Base-by-base conservation (phyloP, 2,329 filamentous ascomycete genomes). In the Volutella citrinella region DNA sequence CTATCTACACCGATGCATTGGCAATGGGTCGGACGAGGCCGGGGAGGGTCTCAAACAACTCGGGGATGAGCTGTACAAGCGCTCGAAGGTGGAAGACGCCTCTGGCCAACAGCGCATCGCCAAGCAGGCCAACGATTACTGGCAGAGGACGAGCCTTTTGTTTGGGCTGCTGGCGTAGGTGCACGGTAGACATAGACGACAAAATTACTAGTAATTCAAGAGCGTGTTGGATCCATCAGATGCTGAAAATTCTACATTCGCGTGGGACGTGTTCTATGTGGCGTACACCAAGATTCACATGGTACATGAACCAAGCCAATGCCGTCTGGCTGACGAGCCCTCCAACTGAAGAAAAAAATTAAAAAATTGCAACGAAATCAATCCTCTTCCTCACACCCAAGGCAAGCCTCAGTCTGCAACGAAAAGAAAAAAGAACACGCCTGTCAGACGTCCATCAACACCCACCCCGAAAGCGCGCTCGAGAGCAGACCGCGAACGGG, bases 371-470 rank as follows among this genome's bases (percentile, higher is more conserved):
- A n/a, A n/a, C n/a, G n/a, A n/a, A n/a, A n/a, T n/a, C n/a, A n/a
- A n/a, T 20, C 23, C 16, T 71, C 73, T 78, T 78, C 77, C 56
- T 78, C 69, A 56, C 66, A 43, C 38, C 69, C 59, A 51, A 53
- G 61, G 67, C 49, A 58, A 65, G 67, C 70, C 61, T 65, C 49
- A 54, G 60, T 52, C n/a, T 59, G n/a, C 56, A 77, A 74, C 65
- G 70, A 77, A 78, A 78, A 78, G 68, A 68, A 55, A 43, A 56
- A 49, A 55, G 57, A 64, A 71, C 74, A 59, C 51, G 63, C 72
- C 84, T 85, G 85, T 90, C 85, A 90, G 85, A 88, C 83, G 77
- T 84, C 82, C 83, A 72, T 83, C 84, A 73, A 76, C 74, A 78
- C 83, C 84, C 84, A 84, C 83, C 84, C 82, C 69, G 70, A 66